A percentile compares a stretch with the other conserved stretches of the same genome.
These are phyloP conservation scores for Melanopsichium pennsylvanicum DNA, from an alignment of 1,284 basidiomycete species.

Conservation along the genomic window DNA sequence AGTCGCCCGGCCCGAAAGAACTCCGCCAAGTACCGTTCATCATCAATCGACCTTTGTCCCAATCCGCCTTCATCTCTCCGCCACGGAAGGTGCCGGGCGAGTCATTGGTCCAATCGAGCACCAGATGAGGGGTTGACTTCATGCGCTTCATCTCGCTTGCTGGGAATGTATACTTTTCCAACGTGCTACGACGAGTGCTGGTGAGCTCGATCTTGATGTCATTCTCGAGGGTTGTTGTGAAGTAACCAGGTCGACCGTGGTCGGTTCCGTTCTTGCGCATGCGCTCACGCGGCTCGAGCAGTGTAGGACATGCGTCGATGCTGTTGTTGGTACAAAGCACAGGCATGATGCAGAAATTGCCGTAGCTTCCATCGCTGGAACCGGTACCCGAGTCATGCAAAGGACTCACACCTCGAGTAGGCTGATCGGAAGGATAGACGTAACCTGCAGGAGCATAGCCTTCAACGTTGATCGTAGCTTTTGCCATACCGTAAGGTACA, in stretches of 20 bases:
- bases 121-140: conserved; percentile 38
- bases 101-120: conserved; percentile 60
- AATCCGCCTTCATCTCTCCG: conserved; percentile 45
- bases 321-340: conserved; percentile 46
- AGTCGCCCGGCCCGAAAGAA: conserved; percentile 44
- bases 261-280: conserved; percentile 37
- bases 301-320: conserved; percentile 49
- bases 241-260: conserved; percentile 53
- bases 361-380: conserved; percentile 51
- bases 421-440: conserved; percentile 33
- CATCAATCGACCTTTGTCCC: conserved; percentile 35
- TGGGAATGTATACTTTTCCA: conserved; percentile 54
- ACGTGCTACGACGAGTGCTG: conserved; percentile 48
- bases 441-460: conserved; percentile 56
- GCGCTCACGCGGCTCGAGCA: conserved; percentile 48
- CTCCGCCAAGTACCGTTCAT: conserved; percentile 52
- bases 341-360: conserved; percentile 58
- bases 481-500: conserved; percentile 58
- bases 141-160: conserved; percentile 18
- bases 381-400: conserved; percentile 60
- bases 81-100: conserved; percentile 49
- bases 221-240: conserved; percentile 53
- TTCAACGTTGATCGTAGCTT: conserved; percentile 54
- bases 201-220: conserved; percentile 55
- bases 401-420: conserved; percentile 50